These are phyloP conservation scores for Antarctomyces pellizariae DNA, from an alignment of 495 filamentous ascomycete genomes.

Conservation along the genomic window DNA sequence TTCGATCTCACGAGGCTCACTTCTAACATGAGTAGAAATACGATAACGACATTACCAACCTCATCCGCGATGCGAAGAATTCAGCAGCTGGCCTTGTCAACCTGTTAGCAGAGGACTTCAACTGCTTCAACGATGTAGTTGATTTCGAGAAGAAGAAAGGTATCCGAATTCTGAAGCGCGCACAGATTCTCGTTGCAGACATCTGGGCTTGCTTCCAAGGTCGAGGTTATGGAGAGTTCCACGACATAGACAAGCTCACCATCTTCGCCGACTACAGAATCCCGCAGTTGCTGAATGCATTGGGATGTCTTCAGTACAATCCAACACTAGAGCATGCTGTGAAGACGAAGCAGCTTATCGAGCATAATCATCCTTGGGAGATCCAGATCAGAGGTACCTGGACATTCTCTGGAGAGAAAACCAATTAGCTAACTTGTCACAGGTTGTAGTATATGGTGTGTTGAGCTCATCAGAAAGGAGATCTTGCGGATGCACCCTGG, in stretches of 20 bases:
- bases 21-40: slow-evolving; percentile 39
- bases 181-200: slow-evolving; percentile 89
- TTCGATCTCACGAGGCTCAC: slow-evolving; percentile 2
- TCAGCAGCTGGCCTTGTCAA: slow-evolving; percentile 76
- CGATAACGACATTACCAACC: slow-evolving; percentile 46
- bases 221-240: slow-evolving; percentile 53
- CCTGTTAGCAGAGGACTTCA: slow-evolving; percentile 51
- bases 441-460: slow-evolving; percentile 76
- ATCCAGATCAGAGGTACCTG: slow-evolving; percentile 54
- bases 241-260: slow-evolving; percentile 83
- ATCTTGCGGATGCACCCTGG: slow-evolving; percentile 53
- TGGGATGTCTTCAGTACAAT: slow-evolving; percentile 66
- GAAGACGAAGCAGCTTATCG: slow-evolving; percentile 31
- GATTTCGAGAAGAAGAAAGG: slow-evolving; percentile 38
- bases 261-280: slow-evolving; percentile 99
- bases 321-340: slow-evolving; percentile 55
- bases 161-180: slow-evolving; percentile 72
- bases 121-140: slow-evolving; percentile 67
- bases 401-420: neutral
- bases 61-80: slow-evolving; percentile 47
- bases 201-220: slow-evolving; percentile 87
- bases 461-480: slow-evolving; percentile 72
- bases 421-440: slow-evolving; percentile 1
- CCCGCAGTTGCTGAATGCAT: slow-evolving; percentile 70
- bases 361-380: slow-evolving; percentile 58